Evolutionary conservation across 768 basidiomycete genomes (phyloP), one percentile per base, ranked within the genome.

Genomic region (Coprinopsis strossmayeri): DNA sequence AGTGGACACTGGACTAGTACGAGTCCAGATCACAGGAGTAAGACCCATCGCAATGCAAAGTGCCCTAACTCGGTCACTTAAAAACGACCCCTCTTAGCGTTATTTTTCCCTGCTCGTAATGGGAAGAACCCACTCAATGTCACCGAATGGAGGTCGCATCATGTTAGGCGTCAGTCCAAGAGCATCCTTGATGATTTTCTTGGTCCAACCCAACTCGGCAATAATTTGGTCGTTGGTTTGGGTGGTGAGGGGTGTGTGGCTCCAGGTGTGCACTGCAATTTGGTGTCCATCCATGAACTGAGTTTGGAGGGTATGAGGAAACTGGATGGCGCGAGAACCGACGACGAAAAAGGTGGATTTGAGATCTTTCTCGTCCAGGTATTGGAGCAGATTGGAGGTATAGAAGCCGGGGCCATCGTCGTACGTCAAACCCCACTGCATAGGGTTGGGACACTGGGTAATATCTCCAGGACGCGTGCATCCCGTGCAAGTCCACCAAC

Each of bases 281-380:
- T 95, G 91, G 59, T 95, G 89, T 4, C 81, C 78, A 26, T 61
- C 60, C 73, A 90, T 78, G 69, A 89, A 91, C 69, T 92, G 79
- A 15, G 74, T 65, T 59, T 87, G 88, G 5, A 90, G 66, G 55
- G 79, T 79, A 20, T 68, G 62, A 1, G 89, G 89, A 63, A 81
- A 78, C 0, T 80, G 81, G 53, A 91, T 76, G 39, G 69, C 80
- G 45, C 91, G 82, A 17, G 90, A 91, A 40, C 91, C 89, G 52
- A 92, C 87, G 52, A 82, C 76, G 64, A 92, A 95, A 74, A 94
- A 91, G 1, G 92, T 95, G 2, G 88, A 76, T 61, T 79, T 82
- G 61, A 94, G 71, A 44, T 81, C 67, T 43, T 73, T 59, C 35
- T 75, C 61, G 50, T 82, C 74, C 27, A 92, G 71, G 65, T 87